Evolutionary conservation across 176 grass and related monocot genomes (phyloP).

Genomic region (Microstegium vimineum): DNA sequence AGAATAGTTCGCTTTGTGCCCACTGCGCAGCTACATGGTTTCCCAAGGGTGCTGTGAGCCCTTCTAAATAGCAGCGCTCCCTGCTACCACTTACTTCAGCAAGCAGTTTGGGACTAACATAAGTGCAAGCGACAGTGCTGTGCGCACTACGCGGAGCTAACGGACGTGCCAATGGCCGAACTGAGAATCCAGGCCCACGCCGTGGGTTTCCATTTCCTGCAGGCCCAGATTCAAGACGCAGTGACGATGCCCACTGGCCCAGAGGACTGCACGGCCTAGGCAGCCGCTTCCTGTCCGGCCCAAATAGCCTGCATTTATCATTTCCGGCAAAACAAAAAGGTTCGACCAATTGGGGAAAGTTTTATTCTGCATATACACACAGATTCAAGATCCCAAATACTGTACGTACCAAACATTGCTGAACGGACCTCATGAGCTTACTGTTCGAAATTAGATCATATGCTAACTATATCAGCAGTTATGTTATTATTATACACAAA

Average conservation of each 20-base stretch:
- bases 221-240: not conserved
- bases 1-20: constrained; percentile 46
- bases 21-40: constrained; percentile 41
- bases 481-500: not conserved
- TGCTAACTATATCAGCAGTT: not conserved
- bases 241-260: not conserved
- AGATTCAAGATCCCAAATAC: too few relatives aligned
- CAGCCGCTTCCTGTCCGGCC: not conserved
- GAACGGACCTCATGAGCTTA: not conserved
- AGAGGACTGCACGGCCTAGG: not conserved
- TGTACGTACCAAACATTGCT: not conserved
- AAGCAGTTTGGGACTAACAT: not conserved
- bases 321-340: not conserved
- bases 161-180: too few relatives aligned
- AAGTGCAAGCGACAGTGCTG: not conserved
- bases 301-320: not conserved
- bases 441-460: not conserved
- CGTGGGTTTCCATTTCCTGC: not conserved
- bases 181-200: not conserved
- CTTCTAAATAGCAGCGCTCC: not conserved
- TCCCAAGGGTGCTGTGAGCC: accelerated
- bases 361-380: not conserved
- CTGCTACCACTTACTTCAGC: not conserved
- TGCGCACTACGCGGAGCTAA: too few relatives aligned
- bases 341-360: not conserved